Conservation (phyloP, 257 asterid genomes). For the Phtheirospermum japonicum region DNA sequence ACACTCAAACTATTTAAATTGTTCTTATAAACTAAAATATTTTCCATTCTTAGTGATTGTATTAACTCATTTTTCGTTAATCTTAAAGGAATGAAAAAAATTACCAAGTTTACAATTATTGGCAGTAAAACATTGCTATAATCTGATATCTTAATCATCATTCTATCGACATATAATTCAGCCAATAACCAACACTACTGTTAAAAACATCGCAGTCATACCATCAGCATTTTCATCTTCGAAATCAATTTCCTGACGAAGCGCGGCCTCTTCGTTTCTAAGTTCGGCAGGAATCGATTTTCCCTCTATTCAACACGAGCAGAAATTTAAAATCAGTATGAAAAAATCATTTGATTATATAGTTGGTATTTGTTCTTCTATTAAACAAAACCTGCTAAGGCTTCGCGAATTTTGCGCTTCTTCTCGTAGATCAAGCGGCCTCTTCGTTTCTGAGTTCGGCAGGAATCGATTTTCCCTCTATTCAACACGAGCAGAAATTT, state of each 20-base stretch:
- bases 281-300: slow-evolving; percentile 98
- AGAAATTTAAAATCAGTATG: not conserved
- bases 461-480: too few species aligned
- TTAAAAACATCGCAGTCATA: slow-evolving; percentile 14
- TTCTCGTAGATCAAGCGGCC: slow-evolving; percentile 79
- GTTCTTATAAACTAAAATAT: too few species aligned
- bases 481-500: too few species aligned
- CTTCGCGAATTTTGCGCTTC: slow-evolving; percentile 79
- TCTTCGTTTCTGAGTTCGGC: too few species aligned
- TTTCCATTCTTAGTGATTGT: too few species aligned
- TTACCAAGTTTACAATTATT: too few species aligned
- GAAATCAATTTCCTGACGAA: slow-evolving; percentile 86
- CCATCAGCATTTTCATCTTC: slow-evolving; percentile 90
- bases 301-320: slow-evolving; percentile 56
- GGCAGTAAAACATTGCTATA: too few species aligned
- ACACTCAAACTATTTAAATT: too few species aligned
- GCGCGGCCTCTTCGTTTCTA: slow-evolving; percentile 86
- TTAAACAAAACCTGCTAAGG: slow-evolving; percentile 55
- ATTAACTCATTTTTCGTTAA: too few species aligned
- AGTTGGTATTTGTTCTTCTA: too few species aligned
- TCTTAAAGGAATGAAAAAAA: too few species aligned
- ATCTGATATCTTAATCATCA: not conserved
- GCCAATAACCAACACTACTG: not conserved
- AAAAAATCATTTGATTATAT: not conserved
- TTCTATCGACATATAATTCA: not conserved